Base-by-base conservation (phyloP, 1,284 basidiomycete genomes). In the Amylostereum areolatum region DNA sequence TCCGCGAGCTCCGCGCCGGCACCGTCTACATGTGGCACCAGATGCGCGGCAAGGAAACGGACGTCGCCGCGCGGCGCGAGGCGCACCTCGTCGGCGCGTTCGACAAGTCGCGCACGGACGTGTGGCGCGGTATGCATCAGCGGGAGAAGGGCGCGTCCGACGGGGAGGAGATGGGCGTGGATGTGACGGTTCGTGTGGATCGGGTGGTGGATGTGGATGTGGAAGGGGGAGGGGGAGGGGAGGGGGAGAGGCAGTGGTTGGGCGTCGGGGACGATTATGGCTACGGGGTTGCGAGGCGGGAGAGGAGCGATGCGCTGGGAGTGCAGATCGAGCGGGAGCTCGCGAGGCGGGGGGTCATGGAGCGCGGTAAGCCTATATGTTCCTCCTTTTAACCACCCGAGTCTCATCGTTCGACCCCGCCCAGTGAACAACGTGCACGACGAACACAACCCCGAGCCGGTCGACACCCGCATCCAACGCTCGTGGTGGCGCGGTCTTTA, bases 401-500 rank as follows among this genome's bases (percentile, higher is more conserved):
- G n/a, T n/a, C n/a, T n/a, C n/a, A n/a, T n/a, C n/a, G n/a, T n/a
- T n/a, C n/a, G n/a, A n/a, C n/a, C n/a, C n/a, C n/a, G n/a, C n/a
- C n/a, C n/a, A n/a, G n/a, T n/a, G n/a, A n/a, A n/a, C n/a, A n/a
- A n/a, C n/a, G n/a, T n/a, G n/a, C n/a, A n/a, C n/a, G n/a, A n/a
- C n/a, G n/a, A n/a, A n/a, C n/a, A n/a, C n/a, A n/a, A n/a, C n/a
- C n/a, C n/a, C n/a, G n/a, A n/a, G n/a, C n/a, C n/a, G n/a, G n/a
- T n/a, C 29, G 62, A 61, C 5, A 11, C 12, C 46, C 63, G 60
- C 36, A 53, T 54, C 1, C 68, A 69, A 43, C 60, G 65, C 7
- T 78, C 81, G 0, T 81, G 79, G 81, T 82, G 80, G 80, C 73
- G 73, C 24, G 69, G 63, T 36, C 57, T 78, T 4, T 81, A 81